phyloP scores from a whole-genome alignment of 495 filamentous ascomycete species.

The Sphaerosporella brunnea region DNA sequence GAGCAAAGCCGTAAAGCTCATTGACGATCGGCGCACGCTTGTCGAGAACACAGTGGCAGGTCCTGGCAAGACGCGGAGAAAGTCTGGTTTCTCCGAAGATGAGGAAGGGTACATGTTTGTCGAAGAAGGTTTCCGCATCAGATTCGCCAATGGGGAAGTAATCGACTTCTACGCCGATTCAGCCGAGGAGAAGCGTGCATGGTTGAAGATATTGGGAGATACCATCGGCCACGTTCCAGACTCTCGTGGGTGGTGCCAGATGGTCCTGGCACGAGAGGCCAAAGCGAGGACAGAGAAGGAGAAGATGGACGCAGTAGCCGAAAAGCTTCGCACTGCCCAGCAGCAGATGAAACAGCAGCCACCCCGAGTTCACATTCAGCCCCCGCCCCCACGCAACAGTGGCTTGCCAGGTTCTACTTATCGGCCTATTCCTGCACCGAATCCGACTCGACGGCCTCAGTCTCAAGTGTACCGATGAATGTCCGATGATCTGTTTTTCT shows the following conservation, averaged over 20 bases:
- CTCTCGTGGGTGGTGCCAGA: constrained; percentile 58
- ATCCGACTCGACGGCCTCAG: constrained; percentile 13
- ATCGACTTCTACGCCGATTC: constrained; percentile 98
- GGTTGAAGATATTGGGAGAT: constrained; percentile 82
- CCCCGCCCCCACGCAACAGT: constrained; percentile 12
- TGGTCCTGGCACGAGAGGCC: constrained; percentile 43
- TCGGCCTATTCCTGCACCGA: constrained; percentile 9
- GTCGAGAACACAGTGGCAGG: constrained; percentile 60
- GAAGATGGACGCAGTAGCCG: constrained; percentile 14
- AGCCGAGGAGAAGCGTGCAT: constrained; percentile 65
- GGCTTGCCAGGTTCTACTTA: not conserved
- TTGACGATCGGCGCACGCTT: constrained; percentile 76
- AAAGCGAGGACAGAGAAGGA: constrained; percentile 21
- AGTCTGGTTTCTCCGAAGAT: constrained; percentile 91
- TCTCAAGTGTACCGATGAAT: not conserved
- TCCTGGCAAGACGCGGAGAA: constrained; percentile 59
- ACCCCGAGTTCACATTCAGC: constrained; percentile 13
- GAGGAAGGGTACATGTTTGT: constrained; percentile 99
- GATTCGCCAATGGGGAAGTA: constrained; percentile 90
- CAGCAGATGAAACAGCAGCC: constrained; percentile 19
- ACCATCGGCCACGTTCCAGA: constrained; percentile 48
- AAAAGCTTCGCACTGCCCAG: constrained; percentile 18
- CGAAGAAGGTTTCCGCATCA: constrained; percentile 94
- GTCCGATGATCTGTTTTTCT: not conserved
- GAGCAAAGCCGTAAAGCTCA: constrained; percentile 79